Percentiles rank a stretch among this genome's conserved stretches.
phyloP scores from a whole-genome alignment of 2,329 filamentous ascomycete species.

The Dactylellina leptospora region DNA sequence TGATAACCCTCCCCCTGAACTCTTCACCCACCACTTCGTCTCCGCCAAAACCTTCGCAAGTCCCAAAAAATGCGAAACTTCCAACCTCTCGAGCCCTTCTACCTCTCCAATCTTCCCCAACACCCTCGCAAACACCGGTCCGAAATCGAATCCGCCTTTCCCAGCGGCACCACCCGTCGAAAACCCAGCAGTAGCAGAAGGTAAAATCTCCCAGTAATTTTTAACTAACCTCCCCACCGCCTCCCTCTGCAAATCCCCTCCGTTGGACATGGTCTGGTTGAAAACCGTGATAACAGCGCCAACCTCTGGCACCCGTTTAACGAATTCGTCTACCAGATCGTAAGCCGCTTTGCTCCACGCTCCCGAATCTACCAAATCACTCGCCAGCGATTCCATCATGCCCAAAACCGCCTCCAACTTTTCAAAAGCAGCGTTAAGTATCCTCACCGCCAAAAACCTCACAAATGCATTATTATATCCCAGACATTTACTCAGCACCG shows the following conservation, averaged over 20 bases:
- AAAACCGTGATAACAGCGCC: conserved; percentile 81
- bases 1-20: conserved; percentile 27
- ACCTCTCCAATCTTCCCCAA: conserved; percentile 60
- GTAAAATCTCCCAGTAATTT: conserved; percentile 84
- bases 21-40: conserved; percentile 57
- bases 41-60: conserved; percentile 56
- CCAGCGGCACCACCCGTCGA: conserved; percentile 60
- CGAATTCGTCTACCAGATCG: conserved; percentile 76
- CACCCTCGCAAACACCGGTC: conserved; percentile 74
- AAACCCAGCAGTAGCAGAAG: conserved; percentile 59
- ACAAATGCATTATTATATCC: conserved; percentile 76
- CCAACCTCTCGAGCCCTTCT: conserved; percentile 54
- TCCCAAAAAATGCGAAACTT: conserved; percentile 55
- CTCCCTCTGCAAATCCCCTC: conserved; percentile 75
- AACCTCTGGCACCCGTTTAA: conserved; percentile 78
- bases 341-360: conserved; percentile 61
- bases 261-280: conserved; percentile 72
- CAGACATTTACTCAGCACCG: conserved; percentile 79
- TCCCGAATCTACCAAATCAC: conserved; percentile 53
- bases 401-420: conserved; percentile 75
- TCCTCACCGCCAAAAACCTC: conserved; percentile 81
- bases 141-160: conserved; percentile 87
- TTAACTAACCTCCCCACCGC: conserved; percentile 79
- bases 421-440: conserved; percentile 79
- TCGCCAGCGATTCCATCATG: conserved; percentile 62